Conservation (phyloP, 495 filamentous ascomycete genomes). For the Neurospora pannonica region DNA sequence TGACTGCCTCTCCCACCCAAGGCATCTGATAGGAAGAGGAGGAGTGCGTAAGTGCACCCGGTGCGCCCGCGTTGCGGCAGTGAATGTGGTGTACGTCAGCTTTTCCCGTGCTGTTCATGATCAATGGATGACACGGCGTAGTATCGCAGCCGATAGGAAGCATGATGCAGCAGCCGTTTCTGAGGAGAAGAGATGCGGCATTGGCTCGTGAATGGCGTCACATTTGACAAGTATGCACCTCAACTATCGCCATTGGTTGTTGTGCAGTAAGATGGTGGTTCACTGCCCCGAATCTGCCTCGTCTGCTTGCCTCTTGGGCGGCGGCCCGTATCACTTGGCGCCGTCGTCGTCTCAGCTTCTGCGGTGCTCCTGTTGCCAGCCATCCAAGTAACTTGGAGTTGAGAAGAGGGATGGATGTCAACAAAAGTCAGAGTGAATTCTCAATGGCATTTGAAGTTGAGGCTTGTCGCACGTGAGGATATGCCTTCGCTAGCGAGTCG, state of each 20-base stretch:
- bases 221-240: neutral
- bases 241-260: neutral
- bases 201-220: neutral
- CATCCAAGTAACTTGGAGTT: neutral
- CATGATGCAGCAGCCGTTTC: neutral
- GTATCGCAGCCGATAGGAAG: neutral
- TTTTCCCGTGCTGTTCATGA: neutral
- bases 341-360: neutral
- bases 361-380: neutral
- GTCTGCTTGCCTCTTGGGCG: neutral
- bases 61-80: neutral
- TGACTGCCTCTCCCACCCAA: neutral
- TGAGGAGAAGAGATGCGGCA: neutral
- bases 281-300: neutral
- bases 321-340: neutral
- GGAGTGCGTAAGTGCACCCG: neutral
- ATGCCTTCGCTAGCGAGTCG: neutral
- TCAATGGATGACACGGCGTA: neutral
- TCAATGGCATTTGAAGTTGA: neutral
- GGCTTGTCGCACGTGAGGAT: neutral
- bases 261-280: neutral
- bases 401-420: neutral
- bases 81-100: neutral
- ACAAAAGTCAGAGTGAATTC: neutral
- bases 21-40: neutral